phyloP scores from a whole-genome alignment of 2,329 filamentous ascomycete genomes.

The Trichoderma aggressivum region DNA sequence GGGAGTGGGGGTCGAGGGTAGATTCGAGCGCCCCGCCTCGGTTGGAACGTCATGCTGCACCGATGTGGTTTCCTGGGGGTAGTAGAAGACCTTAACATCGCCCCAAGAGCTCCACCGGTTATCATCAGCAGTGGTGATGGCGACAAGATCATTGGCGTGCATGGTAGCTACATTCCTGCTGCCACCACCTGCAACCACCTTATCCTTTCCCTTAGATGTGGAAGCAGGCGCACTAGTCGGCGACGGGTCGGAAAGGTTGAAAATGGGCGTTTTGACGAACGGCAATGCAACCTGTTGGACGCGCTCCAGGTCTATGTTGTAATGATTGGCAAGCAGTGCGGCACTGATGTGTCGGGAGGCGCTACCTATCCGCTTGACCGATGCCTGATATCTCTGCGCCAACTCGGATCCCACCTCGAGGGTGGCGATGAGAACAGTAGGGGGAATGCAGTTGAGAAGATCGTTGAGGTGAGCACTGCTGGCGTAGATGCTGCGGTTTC shows the following conservation, averaged over 20 bases:
- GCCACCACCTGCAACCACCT: conserved; percentile 38
- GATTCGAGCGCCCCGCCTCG: conserved; percentile 39
- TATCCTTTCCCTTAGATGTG: conserved; percentile 74
- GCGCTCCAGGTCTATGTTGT: conserved; percentile 72
- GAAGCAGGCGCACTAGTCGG: conserved; percentile 54
- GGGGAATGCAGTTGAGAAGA: conserved; percentile 81
- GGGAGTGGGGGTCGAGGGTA: conserved; percentile 71
- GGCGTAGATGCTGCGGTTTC: conserved; percentile 92
- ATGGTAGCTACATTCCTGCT: conserved; percentile 54
- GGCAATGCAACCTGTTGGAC: conserved; percentile 80
- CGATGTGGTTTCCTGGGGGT: conserved; percentile 46
- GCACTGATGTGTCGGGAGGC: conserved; percentile 65
- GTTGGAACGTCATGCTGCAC: conserved; percentile 18
- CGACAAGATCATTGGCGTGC: conserved; percentile 80
- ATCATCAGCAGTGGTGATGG: conserved; percentile 62
- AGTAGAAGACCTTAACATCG: conserved; percentile 77
- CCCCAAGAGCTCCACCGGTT: conserved; percentile 73
- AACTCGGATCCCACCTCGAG: conserved; percentile 80
- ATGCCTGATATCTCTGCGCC: conserved; percentile 88
- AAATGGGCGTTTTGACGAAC: conserved; percentile 68
- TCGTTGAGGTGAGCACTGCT: conserved; percentile 89
- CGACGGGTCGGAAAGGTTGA: conserved; percentile 50
- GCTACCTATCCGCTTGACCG: conserved; percentile 71
- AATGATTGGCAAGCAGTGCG: conserved; percentile 79
- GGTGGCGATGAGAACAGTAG: conserved; percentile 72